Evolutionary conservation across 2,329 filamentous ascomycete species (phyloP).

Genomic region (Fusarium abutilonis): DNA sequence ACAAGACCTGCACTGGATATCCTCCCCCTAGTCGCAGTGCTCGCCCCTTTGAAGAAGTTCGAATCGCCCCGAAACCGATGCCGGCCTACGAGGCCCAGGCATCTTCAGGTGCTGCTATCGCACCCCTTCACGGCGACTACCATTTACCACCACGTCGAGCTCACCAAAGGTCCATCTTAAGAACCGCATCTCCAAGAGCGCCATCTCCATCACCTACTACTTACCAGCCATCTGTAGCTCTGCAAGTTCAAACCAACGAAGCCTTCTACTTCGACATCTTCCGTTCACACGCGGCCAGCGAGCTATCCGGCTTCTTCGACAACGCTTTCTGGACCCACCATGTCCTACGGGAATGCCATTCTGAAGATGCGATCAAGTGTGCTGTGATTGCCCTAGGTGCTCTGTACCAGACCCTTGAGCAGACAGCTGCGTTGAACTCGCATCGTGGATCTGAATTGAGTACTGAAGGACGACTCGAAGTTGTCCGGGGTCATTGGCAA

Average conservation of each 20-base stretch:
- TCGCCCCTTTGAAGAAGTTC: constrained; percentile 58
- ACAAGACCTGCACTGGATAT: constrained; percentile 69
- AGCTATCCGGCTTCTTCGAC: constrained; percentile 74
- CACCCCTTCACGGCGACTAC: constrained; percentile 38
- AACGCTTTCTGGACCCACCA: constrained; percentile 71
- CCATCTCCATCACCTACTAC: constrained; percentile 46
- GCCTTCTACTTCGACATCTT: constrained; percentile 71
- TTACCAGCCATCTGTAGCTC: constrained; percentile 55
- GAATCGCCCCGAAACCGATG: constrained; percentile 60
- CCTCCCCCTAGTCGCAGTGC: constrained; percentile 64
- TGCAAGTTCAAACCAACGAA: constrained; percentile 63
- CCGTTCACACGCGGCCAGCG: constrained; percentile 67
- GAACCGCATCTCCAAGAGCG: constrained; percentile 40
- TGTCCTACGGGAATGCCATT: constrained; percentile 71
- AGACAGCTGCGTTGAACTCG: constrained; percentile 60
- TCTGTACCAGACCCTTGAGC: constrained; percentile 73
- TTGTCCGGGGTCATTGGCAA: constrained; percentile 63
- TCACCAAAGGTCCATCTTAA: constrained; percentile 33
- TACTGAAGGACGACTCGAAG: constrained; percentile 41
- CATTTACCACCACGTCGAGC: constrained; percentile 49
- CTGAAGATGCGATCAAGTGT: constrained; percentile 69
- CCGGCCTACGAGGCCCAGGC: constrained; percentile 40
- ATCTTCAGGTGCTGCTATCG: constrained; percentile 13
- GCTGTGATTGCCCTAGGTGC: constrained; percentile 73
- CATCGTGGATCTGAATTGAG: constrained; percentile 43